A percentile compares a stretch with the other conserved stretches of the same genome.
These are phyloP conservation scores for Tardiomyces digboiensis DNA, from an alignment of 1,139 yeast species.

Conservation along the genomic window DNA sequence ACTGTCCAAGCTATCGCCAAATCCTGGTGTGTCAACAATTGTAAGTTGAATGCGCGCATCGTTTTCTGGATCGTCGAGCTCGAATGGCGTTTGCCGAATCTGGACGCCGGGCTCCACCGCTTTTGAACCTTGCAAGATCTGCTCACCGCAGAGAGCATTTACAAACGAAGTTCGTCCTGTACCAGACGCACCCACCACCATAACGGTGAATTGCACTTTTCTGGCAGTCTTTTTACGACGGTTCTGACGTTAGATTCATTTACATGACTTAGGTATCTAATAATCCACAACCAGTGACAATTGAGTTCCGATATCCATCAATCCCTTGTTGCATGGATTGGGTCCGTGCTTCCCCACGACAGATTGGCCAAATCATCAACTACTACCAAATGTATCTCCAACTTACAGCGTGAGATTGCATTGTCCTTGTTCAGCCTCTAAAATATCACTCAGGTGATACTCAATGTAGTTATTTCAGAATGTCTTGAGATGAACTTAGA, in stretches of 20 bases:
- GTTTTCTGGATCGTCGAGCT: slow-evolving; percentile 29
- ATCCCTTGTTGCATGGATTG: no score
- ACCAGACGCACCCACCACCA: slow-evolving; percentile 73
- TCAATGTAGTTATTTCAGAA: no score
- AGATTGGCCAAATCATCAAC: no score
- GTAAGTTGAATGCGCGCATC: slow-evolving; percentile 23
- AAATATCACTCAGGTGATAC: no score
- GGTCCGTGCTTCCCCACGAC: no score
- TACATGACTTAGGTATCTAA: neutral
- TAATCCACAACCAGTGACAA: no score
- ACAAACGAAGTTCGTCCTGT: slow-evolving; percentile 78
- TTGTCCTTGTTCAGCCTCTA: no score
- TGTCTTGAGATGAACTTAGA: no score
- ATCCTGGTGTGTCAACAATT: slow-evolving; percentile 67
- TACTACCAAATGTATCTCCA: no score
- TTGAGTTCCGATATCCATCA: no score
- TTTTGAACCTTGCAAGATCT: slow-evolving; percentile 33
- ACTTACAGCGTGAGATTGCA: no score
- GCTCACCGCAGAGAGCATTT: slow-evolving; percentile 82
- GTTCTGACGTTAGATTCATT: slow-evolving; percentile 14
- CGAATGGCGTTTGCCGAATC: slow-evolving; percentile 38
- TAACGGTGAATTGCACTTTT: slow-evolving; percentile 72
- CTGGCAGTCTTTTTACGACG: slow-evolving; percentile 69
- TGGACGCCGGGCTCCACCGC: slow-evolving; percentile 37
- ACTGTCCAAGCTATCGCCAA: slow-evolving; percentile 65